Evolutionary conservation across 495 filamentous ascomycete species (phyloP), one percentile per base, ranked within the genome.

Genomic region (Pseudevernia furfuracea): DNA sequence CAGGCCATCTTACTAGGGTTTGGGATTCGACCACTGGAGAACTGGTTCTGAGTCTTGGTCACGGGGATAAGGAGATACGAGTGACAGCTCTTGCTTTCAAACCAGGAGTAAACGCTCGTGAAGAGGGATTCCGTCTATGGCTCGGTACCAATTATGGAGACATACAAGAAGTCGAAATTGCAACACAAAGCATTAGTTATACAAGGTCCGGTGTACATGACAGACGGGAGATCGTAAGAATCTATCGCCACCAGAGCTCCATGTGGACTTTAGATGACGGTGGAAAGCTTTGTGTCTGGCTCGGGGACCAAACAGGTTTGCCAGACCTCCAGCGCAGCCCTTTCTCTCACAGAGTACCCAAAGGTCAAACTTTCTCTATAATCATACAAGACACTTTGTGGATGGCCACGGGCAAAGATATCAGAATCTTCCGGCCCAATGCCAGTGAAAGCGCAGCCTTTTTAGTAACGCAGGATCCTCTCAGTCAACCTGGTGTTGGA

Each of bases 241-340:
- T 98, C 25, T 84, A 88, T 66, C 86, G 93, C 58, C 86, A 92
- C 74, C 87, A 84, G 65, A 89, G 91, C 68, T 88, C 96, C 67
- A 86, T 98, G 78, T 98, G 94, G 94, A 91, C 92, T 3, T 69
- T 97, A 19, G 95, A 97, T 75, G 92, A 96, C 63, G 86, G 89
- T 67, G 94, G 94, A 17, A 91, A 88, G 46, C 78, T 98, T 28
- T 84, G 90, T 64, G 83, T 97, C 28, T 98, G 94, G 94, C 82
- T 83, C 11, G 87, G 92, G 25, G 90, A 93, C 73, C 83, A 86
- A 53, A 81, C 80, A 15, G 91, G 91, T 2, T 76, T 83, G 2
- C 91, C 92, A 0, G 91, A 82, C 65, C 75, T 98, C 28, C 80
- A 82, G 59, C 83, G 84, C 64, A 86, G 80, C 15, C 86, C 87